Base-by-base conservation (phyloP, 139 green algal species). In the Micromonas pusilla region DNA sequence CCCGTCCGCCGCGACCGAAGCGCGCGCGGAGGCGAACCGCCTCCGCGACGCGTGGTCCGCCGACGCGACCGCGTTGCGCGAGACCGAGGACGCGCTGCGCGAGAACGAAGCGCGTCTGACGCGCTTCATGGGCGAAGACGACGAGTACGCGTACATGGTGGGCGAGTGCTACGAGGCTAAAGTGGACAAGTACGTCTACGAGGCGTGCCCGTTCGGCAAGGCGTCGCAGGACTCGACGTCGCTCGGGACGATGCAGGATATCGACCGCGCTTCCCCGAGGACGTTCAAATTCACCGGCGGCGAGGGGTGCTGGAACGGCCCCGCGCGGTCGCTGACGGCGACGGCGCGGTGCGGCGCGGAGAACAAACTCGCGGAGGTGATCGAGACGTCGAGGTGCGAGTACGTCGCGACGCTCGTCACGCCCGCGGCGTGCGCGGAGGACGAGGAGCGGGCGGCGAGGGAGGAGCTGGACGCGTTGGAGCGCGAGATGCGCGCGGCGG, bases 171-270 rank as follows among this genome's bases (percentile, higher is more conserved):
- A 89, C 60, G 38, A 82, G 63, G 6, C 68, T 20, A 83, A 84
- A 26, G 83, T 88, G 45, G 87, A 92, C 30, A 91, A 93, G 82
- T 94, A 92, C 80, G 88, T 78, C 1, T 94, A 94, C 82, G 70
- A 85, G 54, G 77, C 93, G 3, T 96, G 92, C 84, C 86, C 88
- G 65, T 97, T 91, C 78, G 80, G 83, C 28, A 6, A 66, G 16
- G 31, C 79, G 0, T 52, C 75, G 20, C 79, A 83, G 60, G 66
- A 81, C 45, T 84, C 33, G 73, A 74, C 85, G 19, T 87, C 52
- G 36, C 83, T 97, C 32, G 92, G 92, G 32, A 83, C 32, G 25
- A 95, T 84, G 83, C 38, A 74, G 26, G 87, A 87, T 23, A 88
- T 93, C n/a, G 23, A 26, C 37, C 20, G 60, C 4, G 37, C 60